A percentile compares a stretch with the other conserved stretches of the same genome.
phyloP scores from a whole-genome alignment of 2,329 filamentous ascomycete species.

The Ceratocystis variospora region DNA sequence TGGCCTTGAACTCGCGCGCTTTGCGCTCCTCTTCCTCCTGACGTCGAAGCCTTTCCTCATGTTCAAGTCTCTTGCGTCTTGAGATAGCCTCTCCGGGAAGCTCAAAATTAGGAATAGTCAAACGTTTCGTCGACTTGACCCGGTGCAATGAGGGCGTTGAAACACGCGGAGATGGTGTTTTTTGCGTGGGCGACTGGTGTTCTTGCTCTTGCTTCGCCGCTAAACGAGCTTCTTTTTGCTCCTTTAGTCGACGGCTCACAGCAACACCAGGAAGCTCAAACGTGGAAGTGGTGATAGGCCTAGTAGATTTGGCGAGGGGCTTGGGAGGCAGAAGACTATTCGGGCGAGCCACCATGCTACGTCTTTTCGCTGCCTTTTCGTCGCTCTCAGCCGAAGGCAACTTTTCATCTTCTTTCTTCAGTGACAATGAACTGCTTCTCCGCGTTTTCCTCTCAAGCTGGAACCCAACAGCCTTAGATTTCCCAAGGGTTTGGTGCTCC shows the following conservation, averaged over 20 bases:
- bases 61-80: conserved; percentile 40
- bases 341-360: conserved; percentile 26
- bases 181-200: conserved; percentile 27
- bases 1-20: conserved; percentile 50
- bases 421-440: conserved; percentile 31
- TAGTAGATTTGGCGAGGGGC: conserved; percentile 37
- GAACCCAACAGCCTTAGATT: conserved; percentile 29
- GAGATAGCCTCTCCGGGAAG: conserved; percentile 50
- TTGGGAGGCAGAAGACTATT: conserved; percentile 35
- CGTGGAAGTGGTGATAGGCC: conserved; percentile 38
- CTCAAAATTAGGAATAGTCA: conserved; percentile 44
- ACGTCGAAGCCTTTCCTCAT: conserved; percentile 39
- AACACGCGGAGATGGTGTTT: conserved; percentile 26
- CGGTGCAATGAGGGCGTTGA: conserved; percentile 25
- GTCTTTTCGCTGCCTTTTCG: conserved; percentile 22
- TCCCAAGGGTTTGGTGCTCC: conserved; percentile 28
- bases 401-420: conserved; percentile 24
- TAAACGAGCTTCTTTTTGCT: conserved; percentile 43
- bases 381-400: conserved; percentile 21
- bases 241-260: conserved; percentile 42
- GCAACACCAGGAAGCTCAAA: conserved; percentile 53
- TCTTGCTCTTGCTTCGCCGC: conserved; percentile 17
- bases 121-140: conserved; percentile 38
- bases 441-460: conserved; percentile 29
- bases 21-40: conserved; percentile 48